phyloP scores from a whole-genome alignment of 2,329 filamentous ascomycete genomes.

The Ilyonectria mors-panacis region DNA sequence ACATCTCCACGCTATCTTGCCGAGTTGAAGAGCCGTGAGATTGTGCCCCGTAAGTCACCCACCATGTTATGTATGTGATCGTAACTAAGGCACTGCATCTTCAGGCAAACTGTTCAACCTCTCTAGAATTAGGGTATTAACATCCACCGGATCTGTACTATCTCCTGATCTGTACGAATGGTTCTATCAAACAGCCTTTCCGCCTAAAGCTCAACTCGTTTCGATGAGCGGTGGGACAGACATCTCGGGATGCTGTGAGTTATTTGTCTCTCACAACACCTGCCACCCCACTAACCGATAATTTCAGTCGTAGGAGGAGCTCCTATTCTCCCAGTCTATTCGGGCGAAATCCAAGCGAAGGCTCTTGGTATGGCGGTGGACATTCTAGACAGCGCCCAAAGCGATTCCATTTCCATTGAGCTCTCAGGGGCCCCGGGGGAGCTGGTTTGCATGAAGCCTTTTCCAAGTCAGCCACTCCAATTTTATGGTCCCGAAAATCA shows the following conservation, averaged over 20 bases:
- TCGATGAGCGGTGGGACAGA: conserved; percentile 30
- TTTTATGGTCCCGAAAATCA: neutral
- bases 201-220: conserved; percentile 3
- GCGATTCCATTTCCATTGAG: neutral
- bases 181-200: conserved; percentile 23
- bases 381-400: conserved; percentile 13
- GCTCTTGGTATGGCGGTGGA: conserved; percentile 35
- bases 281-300: neutral
- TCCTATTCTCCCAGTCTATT: conserved; percentile 21
- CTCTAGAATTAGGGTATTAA: conserved; percentile 5
- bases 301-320: conserved; percentile 23
- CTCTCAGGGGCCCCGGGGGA: conserved; percentile 11
- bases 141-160: conserved; percentile 20
- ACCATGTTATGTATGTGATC: neutral
- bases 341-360: conserved; percentile 31
- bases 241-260: conserved; percentile 25
- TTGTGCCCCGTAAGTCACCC: conserved; percentile 13
- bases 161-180: conserved; percentile 16
- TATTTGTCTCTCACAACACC: neutral
- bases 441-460: conserved; percentile 14
- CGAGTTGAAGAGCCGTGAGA: conserved; percentile 1
- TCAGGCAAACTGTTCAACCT: conserved; percentile 20
- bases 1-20: conserved; percentile 26
- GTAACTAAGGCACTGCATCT: neutral
- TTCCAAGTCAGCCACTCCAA: conserved; percentile 12